Evolutionary conservation across 495 filamentous ascomycete genomes (phyloP).

Genomic region (Hypoxylon subgilvum): DNA sequence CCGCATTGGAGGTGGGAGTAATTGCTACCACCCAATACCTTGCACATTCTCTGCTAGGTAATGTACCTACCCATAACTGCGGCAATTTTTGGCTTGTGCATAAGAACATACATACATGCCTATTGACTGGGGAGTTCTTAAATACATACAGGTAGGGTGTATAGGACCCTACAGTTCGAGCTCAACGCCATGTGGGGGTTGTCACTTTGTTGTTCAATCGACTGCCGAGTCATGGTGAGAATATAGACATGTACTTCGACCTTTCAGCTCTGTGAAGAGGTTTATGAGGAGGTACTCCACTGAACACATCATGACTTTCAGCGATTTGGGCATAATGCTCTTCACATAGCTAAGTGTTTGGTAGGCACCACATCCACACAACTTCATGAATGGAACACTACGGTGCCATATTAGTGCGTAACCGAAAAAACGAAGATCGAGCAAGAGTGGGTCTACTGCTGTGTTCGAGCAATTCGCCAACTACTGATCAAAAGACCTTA

Average conservation of each 20-base stretch:
- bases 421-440: no score
- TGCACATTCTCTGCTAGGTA: neutral
- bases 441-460: no score
- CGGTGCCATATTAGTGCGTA: no score
- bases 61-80: constrained; percentile 12
- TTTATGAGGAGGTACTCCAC: no score
- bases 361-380: no score
- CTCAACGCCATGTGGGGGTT: constrained; percentile 25
- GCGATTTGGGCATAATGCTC: neutral
- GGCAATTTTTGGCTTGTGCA: constrained; percentile 23
- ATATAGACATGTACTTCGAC: no score
- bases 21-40: constrained; percentile 16
- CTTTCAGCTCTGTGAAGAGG: no score
- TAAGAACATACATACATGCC: neutral
- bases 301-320: no score
- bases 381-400: no score
- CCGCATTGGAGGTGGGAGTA: constrained; percentile 4
- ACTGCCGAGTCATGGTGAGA: constrained; percentile 7
- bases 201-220: constrained; percentile 8
- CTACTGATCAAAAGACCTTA: no score
- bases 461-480: no score
- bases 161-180: constrained; percentile 9
- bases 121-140: neutral
- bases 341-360: no score
- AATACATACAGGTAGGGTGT: neutral